Evolutionary conservation across 106 monocot species (phyloP), one percentile per base, ranked within the genome.

Genomic region (Dendrobium chrysotoxum): DNA sequence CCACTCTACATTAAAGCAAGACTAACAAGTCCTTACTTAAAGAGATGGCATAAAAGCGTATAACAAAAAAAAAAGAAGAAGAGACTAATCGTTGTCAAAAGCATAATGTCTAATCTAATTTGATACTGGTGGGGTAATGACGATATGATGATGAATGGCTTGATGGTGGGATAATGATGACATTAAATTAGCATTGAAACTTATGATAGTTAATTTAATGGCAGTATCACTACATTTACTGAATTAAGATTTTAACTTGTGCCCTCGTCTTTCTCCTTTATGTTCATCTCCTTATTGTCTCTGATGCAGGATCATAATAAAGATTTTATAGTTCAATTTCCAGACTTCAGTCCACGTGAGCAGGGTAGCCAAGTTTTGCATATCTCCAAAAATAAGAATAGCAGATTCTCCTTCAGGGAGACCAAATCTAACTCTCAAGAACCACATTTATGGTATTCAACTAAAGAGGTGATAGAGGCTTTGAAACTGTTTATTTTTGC

Each of bases 361-460:
- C 47, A 79, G 45, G 58, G 75, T 80, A 61, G 79, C 55, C 68
- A 78, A 0, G 75, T 26, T 46, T 35, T 47, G 26, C 47, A 20
- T 28, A 76, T 83, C 39, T 87, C 88, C 28, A 80, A 85, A 25
- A 53, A 70, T 26, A 82, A 64, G 18, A 76, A 81, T 39, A 76
- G 58, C 50, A 90, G 91, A 78, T 85, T 92, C 55, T 88, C 89
- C 42, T 89, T 92, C 25, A 87, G 88, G 80, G 98, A 94, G 86
- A 84, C 82, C 0, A 76, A 78, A 40, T 41, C 85, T 44, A 61
- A 74, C 40, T 53, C 85, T 7, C 88, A 91, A 61, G 40, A 71
- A 18, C 98, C 98, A 55, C 98, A 98, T 93, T 75, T 95, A 79
- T 95, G 98, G 98, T 99, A 99, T 84, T 93, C 98, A 80, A 91